Evolutionary conservation across 208 protist genomes (phyloP).

Genomic region (Trypanosoma scelopori): DNA sequence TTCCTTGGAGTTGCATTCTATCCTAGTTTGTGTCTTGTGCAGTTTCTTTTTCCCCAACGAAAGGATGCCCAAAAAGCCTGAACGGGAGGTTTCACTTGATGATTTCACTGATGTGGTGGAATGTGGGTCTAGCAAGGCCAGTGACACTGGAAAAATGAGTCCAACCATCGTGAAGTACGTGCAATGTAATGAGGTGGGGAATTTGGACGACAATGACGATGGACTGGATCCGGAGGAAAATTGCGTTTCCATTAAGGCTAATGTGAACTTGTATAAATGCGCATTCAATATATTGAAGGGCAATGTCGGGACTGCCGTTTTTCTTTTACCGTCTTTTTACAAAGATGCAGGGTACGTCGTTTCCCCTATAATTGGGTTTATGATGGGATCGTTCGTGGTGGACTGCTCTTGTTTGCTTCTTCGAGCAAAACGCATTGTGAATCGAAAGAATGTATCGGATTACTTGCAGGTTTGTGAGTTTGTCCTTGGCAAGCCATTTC

Average conservation of each 20-base stretch:
- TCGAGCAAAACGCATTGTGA: constrained; percentile 24
- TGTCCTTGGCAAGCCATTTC: constrained; percentile 25
- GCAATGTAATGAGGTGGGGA: not conserved
- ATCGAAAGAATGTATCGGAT: constrained; percentile 15
- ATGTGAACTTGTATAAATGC: constrained; percentile 28
- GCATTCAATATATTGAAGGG: constrained; percentile 52
- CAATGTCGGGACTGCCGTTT: constrained; percentile 37
- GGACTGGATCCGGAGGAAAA: not conserved
- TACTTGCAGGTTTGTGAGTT: constrained; percentile 24
- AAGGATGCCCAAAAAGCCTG: no score
- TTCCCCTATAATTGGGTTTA: constrained; percentile 20
- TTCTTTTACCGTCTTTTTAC: constrained; percentile 34
- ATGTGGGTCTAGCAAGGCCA: no score
- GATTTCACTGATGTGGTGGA: no score
- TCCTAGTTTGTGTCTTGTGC: no score
- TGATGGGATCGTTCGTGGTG: constrained; percentile 24
- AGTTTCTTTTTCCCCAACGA: no score
- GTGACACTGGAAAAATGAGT: no score
- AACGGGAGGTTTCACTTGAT: no score
- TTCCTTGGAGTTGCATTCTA: no score
- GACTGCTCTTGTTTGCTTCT: constrained; percentile 33
- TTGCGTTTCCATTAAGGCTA: constrained; percentile 10
- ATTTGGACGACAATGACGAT: not conserved
- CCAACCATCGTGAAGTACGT: no score
- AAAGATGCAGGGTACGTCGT: constrained; percentile 28